Percentiles rank a stretch among this genome's conserved stretches.
Conservation (phyloP, 176 grass and related monocot species). For the Metroxylon sagu region DNA sequence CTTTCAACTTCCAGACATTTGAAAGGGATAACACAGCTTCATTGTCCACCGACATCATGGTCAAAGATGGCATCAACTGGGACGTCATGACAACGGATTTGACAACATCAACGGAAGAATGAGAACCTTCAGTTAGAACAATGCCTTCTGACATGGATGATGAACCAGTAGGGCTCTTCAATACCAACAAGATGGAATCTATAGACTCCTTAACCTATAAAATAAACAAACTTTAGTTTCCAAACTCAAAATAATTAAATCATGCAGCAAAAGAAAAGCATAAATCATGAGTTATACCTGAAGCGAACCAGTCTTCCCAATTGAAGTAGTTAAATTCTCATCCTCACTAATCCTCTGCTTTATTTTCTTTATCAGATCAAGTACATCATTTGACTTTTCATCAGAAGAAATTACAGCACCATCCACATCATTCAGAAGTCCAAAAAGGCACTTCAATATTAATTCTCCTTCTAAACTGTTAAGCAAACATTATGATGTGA, state of each 20-base stretch:
- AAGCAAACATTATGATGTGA: conserved; percentile 26
- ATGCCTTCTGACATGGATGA: conserved; percentile 25
- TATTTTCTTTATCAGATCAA: conserved; percentile 42
- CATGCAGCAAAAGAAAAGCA: conserved; percentile 8
- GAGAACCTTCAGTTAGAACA: conserved; percentile 37
- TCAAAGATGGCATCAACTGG: conserved; percentile 52
- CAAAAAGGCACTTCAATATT: conserved; percentile 77
- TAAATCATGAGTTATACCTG: conserved; percentile 40
- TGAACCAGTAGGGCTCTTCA: conserved; percentile 32
- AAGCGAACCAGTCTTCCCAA: conserved; percentile 38
- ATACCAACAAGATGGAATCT: conserved; percentile 40
- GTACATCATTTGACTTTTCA: conserved; percentile 37
- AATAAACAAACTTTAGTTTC: conserved; percentile 19
- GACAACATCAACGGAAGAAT: conserved; percentile 31
- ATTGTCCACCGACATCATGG: conserved; percentile 19
- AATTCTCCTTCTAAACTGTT: conserved; percentile 50
- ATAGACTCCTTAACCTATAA: conserved; percentile 50
- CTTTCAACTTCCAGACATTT: conserved; percentile 68
- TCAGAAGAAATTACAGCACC: conserved; percentile 29
- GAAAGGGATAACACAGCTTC: conserved; percentile 46
- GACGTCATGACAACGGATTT: conserved; percentile 53
- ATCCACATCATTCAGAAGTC: conserved; percentile 42
- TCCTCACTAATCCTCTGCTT: conserved; percentile 36
- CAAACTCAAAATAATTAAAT: conserved; percentile 24
- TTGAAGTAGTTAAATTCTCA: conserved; percentile 26